Evolutionary conservation across 495 filamentous ascomycete genomes (phyloP).

Genomic region (Cairneyella variabilis): DNA sequence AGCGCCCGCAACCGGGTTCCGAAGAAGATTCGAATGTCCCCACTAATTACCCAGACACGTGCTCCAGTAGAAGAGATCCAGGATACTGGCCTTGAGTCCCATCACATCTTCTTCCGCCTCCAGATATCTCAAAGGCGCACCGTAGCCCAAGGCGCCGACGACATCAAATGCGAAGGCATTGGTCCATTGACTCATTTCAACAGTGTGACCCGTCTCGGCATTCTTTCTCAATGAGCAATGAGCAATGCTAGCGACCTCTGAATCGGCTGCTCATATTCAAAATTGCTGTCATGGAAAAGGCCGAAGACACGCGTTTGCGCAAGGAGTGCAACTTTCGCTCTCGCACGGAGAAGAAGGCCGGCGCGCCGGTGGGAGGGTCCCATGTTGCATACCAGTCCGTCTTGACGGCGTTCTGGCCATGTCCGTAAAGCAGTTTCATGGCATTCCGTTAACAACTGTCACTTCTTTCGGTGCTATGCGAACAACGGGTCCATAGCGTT

Average conservation of each 20-base stretch:
- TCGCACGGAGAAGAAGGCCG: neutral
- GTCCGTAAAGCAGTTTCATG: neutral
- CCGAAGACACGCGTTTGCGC: neutral
- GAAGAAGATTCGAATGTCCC: neutral
- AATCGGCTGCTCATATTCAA: neutral
- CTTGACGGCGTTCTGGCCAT: neutral
- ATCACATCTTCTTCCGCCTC: neutral
- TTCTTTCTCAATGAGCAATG: neutral
- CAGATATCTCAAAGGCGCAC: neutral
- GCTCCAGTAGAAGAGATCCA: neutral
- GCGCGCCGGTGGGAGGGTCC: neutral
- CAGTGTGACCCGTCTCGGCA: neutral
- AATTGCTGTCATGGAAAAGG: neutral
- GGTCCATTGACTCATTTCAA: neutral
- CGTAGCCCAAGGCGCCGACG: neutral
- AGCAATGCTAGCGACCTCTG: neutral
- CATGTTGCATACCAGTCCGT: neutral
- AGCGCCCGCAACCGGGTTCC: neutral
- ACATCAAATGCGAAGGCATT: neutral
- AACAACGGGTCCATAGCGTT: conserved; percentile 9
- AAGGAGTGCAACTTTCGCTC: neutral
- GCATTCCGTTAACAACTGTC: conserved; percentile 25
- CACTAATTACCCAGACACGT: neutral
- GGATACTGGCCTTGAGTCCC: neutral
- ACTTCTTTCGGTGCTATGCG: conserved; percentile 35